Conservation (phyloP, 2,329 filamentous ascomycete species). For the Microdochium nivale region DNA sequence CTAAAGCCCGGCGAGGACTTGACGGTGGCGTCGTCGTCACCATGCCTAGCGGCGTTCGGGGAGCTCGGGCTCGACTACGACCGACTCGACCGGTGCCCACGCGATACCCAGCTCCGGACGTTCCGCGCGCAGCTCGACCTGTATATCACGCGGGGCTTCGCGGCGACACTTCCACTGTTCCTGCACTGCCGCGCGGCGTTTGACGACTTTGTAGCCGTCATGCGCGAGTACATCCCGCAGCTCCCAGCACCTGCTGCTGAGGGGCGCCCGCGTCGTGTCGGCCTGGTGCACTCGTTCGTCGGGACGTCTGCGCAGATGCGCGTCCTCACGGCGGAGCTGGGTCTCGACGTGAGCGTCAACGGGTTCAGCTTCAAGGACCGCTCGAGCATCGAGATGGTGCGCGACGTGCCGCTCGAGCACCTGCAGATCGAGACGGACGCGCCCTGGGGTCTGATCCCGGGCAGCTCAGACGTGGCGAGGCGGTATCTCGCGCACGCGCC, state of each 20-base stretch:
- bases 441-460: conserved; percentile 35
- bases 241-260: conserved; percentile 15
- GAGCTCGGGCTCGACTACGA: conserved; percentile 43
- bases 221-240: conserved; percentile 26
- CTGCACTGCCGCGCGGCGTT: conserved; percentile 32
- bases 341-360: conserved; percentile 38
- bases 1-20: too few relatives aligned
- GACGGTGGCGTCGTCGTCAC: too few relatives aligned
- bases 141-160: conserved; percentile 17
- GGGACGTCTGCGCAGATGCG: conserved; percentile 30
- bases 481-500: conserved; percentile 29
- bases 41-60: conserved; percentile 36
- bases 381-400: conserved; percentile 31
- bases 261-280: conserved; percentile 10
- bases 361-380: conserved; percentile 34
- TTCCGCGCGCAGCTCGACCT: conserved; percentile 33
- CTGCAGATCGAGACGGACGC: conserved; percentile 39
- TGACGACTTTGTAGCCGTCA: conserved; percentile 30
- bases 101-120: conserved; percentile 27
- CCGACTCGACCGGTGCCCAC: conserved; percentile 30
- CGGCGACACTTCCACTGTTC: conserved; percentile 30
- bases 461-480: conserved; percentile 25
- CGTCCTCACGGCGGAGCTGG: conserved; percentile 16
- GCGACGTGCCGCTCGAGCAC: conserved; percentile 26
- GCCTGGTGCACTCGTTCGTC: conserved; percentile 30